A percentile compares a stretch with the other conserved stretches of the same genome.
phyloP scores from a whole-genome alignment of 1,284 basidiomycete species.

The Ustilago nuda region DNA sequence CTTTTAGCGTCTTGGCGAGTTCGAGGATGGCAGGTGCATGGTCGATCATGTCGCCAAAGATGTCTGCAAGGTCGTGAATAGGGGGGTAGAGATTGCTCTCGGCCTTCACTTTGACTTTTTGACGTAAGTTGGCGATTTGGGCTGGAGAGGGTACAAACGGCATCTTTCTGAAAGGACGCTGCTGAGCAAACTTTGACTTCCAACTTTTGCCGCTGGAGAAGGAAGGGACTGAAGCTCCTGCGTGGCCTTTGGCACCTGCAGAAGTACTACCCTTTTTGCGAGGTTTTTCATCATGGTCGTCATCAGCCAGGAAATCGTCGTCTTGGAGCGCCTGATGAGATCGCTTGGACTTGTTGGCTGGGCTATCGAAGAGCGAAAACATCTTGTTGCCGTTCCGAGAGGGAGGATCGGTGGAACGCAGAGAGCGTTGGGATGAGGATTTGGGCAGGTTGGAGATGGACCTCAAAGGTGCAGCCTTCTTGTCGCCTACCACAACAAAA shows the following conservation, averaged over 20 bases:
- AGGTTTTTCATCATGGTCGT: constrained; percentile 22
- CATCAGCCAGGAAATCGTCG: constrained; percentile 37
- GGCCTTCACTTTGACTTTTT: constrained; percentile 39
- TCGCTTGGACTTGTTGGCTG: constrained; percentile 16
- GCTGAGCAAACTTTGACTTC: constrained; percentile 42
- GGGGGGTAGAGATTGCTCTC: constrained; percentile 74
- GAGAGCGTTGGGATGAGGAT: constrained; percentile 27
- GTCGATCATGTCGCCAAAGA: constrained; percentile 85
- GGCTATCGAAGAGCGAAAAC: constrained; percentile 34
- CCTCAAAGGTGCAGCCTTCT: constrained; percentile 7
- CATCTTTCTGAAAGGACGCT: constrained; percentile 40
- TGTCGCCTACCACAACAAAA: constrained; percentile 27
- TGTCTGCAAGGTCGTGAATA: constrained; percentile 80
- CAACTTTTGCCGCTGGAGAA: constrained; percentile 43
- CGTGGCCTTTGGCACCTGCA: neutral
- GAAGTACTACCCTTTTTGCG: constrained; percentile 15
- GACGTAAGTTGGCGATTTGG: constrained; percentile 18
- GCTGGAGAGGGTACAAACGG: constrained; percentile 41
- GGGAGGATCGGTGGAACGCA: constrained; percentile 20
- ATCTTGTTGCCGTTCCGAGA: constrained; percentile 11
- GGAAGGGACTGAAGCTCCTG: constrained; percentile 19
- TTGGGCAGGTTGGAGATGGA: constrained; percentile 25
- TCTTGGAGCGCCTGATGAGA: constrained; percentile 14
- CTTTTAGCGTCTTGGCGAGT: constrained; percentile 77
- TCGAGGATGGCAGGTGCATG: constrained; percentile 73